A percentile compares a stretch with the other conserved stretches of the same genome.
Evolutionary conservation across 768 basidiomycete genomes (phyloP).

Genomic region (Lactarius indigo): DNA sequence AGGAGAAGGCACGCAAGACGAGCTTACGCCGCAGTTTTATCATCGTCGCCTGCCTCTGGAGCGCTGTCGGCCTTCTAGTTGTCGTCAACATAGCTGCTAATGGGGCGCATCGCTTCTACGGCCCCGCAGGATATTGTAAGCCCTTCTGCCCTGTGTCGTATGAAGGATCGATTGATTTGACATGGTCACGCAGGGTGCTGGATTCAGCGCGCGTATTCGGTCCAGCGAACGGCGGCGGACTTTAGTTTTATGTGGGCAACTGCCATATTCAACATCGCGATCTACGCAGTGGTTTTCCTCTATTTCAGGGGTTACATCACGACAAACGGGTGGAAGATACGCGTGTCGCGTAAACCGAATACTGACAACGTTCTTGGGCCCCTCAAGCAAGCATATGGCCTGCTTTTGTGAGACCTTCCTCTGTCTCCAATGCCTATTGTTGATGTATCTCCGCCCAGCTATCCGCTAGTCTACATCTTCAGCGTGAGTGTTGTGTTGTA

Average conservation of each 20-base stretch:
- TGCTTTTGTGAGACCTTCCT: background rate
- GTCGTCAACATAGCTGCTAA: conserved; percentile 35
- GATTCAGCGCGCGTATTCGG: conserved; percentile 37
- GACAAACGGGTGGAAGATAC: conserved; percentile 32
- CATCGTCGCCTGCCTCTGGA: conserved; percentile 37
- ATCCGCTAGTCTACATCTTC: conserved; percentile 42
- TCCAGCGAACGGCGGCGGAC: conserved; percentile 42
- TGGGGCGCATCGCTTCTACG: conserved; percentile 38
- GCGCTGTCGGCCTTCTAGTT: conserved; percentile 37
- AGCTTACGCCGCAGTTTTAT: background rate
- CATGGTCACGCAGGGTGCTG: conserved; percentile 42
- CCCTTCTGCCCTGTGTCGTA: background rate
- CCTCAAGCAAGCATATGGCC: background rate
- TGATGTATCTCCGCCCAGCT: conserved; percentile 31
- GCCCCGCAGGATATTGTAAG: conserved; percentile 40
- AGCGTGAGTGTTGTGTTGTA: conserved; percentile 29
- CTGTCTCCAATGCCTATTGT: background rate
- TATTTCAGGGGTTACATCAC: conserved; percentile 38
- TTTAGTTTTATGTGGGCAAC: conserved; percentile 50
- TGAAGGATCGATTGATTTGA: background rate
- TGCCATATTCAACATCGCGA: conserved; percentile 37
- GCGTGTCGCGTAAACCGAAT: background rate
- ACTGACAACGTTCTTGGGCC: background rate
- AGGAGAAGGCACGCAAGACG: background rate
- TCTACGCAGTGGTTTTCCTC: conserved; percentile 44